These are phyloP conservation scores for Neonectria coccinea DNA, from an alignment of 2,329 filamentous ascomycete genomes.

Conservation along the genomic window DNA sequence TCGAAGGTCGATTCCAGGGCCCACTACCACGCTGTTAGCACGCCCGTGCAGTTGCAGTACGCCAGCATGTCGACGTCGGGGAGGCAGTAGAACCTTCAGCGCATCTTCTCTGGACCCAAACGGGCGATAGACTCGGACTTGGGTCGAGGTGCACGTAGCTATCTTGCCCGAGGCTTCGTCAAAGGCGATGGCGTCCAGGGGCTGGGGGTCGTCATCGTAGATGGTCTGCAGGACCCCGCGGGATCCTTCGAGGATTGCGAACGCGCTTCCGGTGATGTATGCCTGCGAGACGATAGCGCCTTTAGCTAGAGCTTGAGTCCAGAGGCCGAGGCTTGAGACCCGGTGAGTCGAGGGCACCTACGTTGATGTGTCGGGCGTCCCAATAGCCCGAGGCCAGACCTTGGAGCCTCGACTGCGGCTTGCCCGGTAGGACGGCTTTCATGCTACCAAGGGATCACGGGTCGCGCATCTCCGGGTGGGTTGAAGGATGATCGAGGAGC, in stretches of 20 bases:
- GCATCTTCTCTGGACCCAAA: conserved; percentile 76
- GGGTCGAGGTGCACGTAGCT: conserved; percentile 74
- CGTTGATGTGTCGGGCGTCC: conserved; percentile 78
- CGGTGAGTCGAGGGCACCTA: conserved; percentile 54
- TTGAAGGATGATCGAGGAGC: conserved; percentile 15
- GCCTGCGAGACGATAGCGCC: conserved; percentile 61
- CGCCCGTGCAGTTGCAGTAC: conserved; percentile 7
- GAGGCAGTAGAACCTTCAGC: conserved; percentile 71
- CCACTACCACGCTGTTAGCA: conserved; percentile 62
- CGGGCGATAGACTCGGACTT: conserved; percentile 83
- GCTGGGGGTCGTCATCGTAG: conserved; percentile 81
- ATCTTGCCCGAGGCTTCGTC: conserved; percentile 89
- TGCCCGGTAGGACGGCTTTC: conserved; percentile 83
- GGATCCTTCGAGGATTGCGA: conserved; percentile 83
- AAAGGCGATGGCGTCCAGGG: conserved; percentile 80
- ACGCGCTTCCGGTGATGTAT: conserved; percentile 90
- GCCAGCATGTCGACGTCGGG: background rate
- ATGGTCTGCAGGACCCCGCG: conserved; percentile 87
- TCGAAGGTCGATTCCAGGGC: conserved; percentile 72
- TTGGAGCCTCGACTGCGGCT: conserved; percentile 82
- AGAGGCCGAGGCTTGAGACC: background rate
- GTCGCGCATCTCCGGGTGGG: conserved; percentile 39
- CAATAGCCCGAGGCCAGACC: conserved; percentile 80
- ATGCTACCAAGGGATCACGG: conserved; percentile 63
- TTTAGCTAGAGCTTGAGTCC: conserved; percentile 25